Conservation (phyloP, 2,329 filamentous ascomycete genomes). For the Colletotrichum caudatum region DNA sequence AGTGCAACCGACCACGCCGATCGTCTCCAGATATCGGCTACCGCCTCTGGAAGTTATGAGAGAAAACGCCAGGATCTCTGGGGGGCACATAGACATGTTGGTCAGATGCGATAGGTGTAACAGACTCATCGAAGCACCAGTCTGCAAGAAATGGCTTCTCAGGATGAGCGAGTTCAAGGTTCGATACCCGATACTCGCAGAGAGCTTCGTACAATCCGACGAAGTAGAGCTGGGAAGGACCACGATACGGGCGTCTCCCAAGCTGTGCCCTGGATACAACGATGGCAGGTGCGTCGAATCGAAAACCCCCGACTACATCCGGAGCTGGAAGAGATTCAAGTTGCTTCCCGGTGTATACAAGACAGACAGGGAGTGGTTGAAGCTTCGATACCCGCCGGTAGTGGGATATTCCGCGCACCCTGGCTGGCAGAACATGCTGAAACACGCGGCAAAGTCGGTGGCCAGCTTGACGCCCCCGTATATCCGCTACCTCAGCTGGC, state of each 20-base stretch:
- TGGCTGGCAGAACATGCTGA: conserved; percentile 6
- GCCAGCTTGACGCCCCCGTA: neutral
- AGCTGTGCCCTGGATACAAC: neutral
- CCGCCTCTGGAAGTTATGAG: neutral
- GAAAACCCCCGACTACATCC: neutral
- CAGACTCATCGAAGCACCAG: neutral
- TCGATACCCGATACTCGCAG: neutral
- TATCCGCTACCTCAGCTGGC: conserved; percentile 4
- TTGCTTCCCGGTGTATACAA: neutral
- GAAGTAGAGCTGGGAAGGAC: neutral
- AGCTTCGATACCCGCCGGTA: neutral
- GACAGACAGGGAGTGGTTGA: conserved; percentile 2
- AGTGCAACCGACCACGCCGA: neutral
- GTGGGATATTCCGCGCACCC: neutral
- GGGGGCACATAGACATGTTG: neutral
- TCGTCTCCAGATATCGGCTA: neutral
- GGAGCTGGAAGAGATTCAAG: neutral
- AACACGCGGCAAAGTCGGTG: neutral
- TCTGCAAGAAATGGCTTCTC: neutral
- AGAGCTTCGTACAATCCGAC: neutral
- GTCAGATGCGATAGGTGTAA: conserved; percentile 11
- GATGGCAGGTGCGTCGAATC: conserved; percentile 1
- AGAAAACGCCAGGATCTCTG: neutral
- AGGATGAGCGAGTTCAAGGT: neutral
- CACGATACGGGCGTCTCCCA: neutral